Conservation (phyloP, 2,329 filamentous ascomycete species). For the Cladophialophora carrionii region DNA sequence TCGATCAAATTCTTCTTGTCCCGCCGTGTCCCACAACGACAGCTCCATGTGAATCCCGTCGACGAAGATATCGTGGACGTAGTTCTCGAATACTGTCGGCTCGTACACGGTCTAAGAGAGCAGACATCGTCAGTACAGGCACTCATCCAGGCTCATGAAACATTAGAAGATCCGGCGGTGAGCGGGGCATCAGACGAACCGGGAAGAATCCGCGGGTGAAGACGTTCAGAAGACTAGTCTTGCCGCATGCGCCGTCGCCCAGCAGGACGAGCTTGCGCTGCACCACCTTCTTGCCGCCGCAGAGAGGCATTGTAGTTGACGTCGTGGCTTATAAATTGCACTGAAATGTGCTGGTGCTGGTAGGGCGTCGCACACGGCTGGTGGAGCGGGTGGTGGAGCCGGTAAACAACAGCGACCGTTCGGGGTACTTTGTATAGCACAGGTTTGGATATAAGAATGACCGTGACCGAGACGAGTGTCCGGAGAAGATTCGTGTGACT, state of each 20-base stretch:
- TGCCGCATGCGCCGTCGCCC: conserved; percentile 62
- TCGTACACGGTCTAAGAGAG: conserved; percentile 34
- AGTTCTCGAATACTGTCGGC: conserved; percentile 71
- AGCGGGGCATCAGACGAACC: conserved; percentile 52
- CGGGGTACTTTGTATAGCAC: not conserved
- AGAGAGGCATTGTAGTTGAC: conserved; percentile 54
- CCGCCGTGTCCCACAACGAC: conserved; percentile 96
- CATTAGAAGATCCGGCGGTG: not conserved
- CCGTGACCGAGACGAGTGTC: not conserved
- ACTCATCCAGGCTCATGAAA: not conserved
- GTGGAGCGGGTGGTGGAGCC: conserved; percentile 1
- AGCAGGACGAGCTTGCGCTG: conserved; percentile 96
- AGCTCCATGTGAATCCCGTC: conserved; percentile 96
- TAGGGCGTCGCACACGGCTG: not conserved
- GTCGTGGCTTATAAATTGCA: not conserved
- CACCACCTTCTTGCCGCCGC: conserved; percentile 78
- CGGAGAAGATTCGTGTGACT: not conserved
- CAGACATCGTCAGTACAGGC: conserved; percentile 79
- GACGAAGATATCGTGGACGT: conserved; percentile 98
- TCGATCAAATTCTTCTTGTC: conserved; percentile 98
- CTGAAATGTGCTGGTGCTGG: conserved; percentile 1
- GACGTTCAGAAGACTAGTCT: conserved; percentile 95
- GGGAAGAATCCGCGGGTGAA: conserved; percentile 94
- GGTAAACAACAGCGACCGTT: conserved; percentile 2
- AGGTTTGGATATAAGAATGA: conserved; percentile 1